Evolutionary conservation across 306 rosid species (phyloP).

Genomic region (Cicer arietinum): DNA sequence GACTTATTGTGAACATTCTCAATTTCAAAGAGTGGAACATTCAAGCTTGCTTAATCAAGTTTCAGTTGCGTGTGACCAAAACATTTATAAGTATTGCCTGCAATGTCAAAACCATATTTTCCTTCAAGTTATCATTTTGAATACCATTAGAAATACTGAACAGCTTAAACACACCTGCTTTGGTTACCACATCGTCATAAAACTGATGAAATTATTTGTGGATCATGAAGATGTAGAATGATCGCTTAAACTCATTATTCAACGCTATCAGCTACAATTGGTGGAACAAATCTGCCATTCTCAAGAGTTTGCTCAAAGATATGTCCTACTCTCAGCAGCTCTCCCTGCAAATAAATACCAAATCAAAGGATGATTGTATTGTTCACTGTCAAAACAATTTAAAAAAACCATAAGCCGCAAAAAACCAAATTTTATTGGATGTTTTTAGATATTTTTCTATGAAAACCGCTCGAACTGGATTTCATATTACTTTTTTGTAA

Average conservation of each 20-base stretch:
- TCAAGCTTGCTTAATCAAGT: slow-evolving; percentile 19
- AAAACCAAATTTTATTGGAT: too few relatives aligned
- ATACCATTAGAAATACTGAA: slow-evolving; percentile 7
- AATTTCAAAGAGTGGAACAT: slow-evolving; percentile 32
- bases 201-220: slow-evolving; percentile 30
- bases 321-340: slow-evolving; percentile 85
- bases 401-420: too few relatives aligned
- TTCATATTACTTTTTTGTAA: too few relatives aligned
- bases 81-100: slow-evolving; percentile 12
- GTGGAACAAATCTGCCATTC: slow-evolving; percentile 80
- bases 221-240: slow-evolving; percentile 17
- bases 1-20: slow-evolving; percentile 2
- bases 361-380: slow-evolving; percentile 28
- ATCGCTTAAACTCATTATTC: slow-evolving; percentile 31
- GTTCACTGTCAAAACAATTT: not conserved
- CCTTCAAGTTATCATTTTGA: slow-evolving; percentile 8
- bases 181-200: slow-evolving; percentile 21
- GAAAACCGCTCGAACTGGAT: too few relatives aligned
- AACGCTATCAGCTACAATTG: slow-evolving; percentile 60
- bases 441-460: too few relatives aligned
- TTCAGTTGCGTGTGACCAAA: slow-evolving; percentile 18
- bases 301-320: slow-evolving; percentile 91
- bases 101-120: slow-evolving; percentile 21
- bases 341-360: slow-evolving; percentile 61
- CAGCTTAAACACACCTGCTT: slow-evolving; percentile 33